Base-by-base conservation (phyloP, 345 rosid species). In the Acer negundo region DNA sequence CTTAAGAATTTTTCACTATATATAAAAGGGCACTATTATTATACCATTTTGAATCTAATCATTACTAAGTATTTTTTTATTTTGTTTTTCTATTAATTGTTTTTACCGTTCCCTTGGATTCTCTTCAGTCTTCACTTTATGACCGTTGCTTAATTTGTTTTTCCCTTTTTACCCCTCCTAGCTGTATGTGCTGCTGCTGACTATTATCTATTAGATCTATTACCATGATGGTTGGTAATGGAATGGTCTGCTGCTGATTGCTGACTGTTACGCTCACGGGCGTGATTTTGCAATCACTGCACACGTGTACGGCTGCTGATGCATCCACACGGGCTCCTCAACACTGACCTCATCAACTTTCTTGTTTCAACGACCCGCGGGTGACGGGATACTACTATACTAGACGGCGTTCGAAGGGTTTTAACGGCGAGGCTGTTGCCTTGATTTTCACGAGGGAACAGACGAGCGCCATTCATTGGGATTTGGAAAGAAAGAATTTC, bases 261-360 rank as follows among this genome's bases (percentile, higher is more conserved):
- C 65, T 35, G 66, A 56, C 66, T 7, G 35, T 72, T 40, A 53
- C n/a, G 47, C 74, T 56, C 70, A 64, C 84, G 69, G 81, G 76
- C 7, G 69, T 16, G 28, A 23, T 47, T 17, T 8, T 75, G 59
- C 23, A 16, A 2, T 17, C 20, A 24, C 17, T 3, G 44, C 42
- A 78, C 80, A 78, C 80, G 79, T 78, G 82, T 61, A 49, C 80
- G 84, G 74, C 7, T 0, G 2, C 19, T 75, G 82, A 75, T 80
- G 77, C 75, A 31, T 22, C 68, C 76, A n/a, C 84, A 78, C 80
- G 82, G 22, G 80, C 22, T 16, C 12, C 28, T 4, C 8, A 0
- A 1, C 28, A 4, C 38, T 35, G 38, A 35, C 0, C 38, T 35
- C 38, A 35, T 35, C 7, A 0, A 35, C 38, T 35, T 35, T 35